Percentiles rank a stretch among this genome's conserved stretches.
These are phyloP conservation scores for Bathelium albidoporum DNA, from an alignment of 495 filamentous ascomycete genomes.

Conservation along the genomic window DNA sequence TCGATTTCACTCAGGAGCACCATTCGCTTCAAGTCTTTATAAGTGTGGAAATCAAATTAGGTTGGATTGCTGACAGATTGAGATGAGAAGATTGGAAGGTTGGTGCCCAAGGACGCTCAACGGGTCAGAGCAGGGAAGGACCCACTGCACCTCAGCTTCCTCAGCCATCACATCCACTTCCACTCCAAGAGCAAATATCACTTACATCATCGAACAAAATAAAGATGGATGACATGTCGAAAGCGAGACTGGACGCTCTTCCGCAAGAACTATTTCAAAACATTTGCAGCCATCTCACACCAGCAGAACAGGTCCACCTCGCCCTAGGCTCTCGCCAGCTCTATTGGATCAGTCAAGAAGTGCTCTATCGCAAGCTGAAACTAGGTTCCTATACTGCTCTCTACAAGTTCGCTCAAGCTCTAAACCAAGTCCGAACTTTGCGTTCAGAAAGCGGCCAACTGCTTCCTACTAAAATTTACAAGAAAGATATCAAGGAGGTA, in stretches of 20 bases:
- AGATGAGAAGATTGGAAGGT: no score
- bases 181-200: not conserved
- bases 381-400: not conserved
- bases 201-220: not conserved
- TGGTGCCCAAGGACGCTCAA: no score
- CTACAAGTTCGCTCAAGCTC: not conserved
- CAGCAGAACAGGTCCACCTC: not conserved
- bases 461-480: not conserved
- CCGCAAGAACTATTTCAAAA: slow-evolving; percentile 2
- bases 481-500: not conserved
- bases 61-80: no score
- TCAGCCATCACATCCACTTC: not conserved
- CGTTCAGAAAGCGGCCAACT: not conserved
- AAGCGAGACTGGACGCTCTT: not conserved
- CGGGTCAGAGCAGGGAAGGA: no score
- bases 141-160: not conserved
- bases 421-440: not conserved
- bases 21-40: no score
- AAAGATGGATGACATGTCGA: not conserved
- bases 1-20: no score
- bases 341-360: slow-evolving; percentile 4
- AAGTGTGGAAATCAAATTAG: no score
- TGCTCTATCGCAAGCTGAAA: not conserved
- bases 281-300: not conserved
- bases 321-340: not conserved